phyloP scores from a whole-genome alignment of 352 stramenopile genomes.

The Phytophthora pisi region DNA sequence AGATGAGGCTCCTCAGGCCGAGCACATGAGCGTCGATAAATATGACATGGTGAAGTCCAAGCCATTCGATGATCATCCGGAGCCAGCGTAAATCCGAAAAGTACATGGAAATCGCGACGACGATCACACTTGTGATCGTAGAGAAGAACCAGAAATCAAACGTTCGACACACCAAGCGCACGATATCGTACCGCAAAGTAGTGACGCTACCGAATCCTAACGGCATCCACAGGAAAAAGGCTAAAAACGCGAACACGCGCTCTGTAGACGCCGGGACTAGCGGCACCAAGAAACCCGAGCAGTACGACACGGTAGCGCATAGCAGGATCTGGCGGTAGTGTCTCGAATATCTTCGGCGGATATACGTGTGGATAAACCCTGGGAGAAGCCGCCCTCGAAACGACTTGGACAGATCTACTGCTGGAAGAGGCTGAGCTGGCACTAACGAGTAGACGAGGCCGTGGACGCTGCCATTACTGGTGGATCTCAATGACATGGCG shows the following conservation, averaged over 20 bases:
- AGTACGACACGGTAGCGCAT: constrained; percentile 15
- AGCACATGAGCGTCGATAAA: constrained; percentile 36
- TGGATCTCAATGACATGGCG: not conserved
- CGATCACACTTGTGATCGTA: constrained; percentile 27
- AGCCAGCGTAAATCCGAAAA: constrained; percentile 31
- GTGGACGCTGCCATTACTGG: not conserved
- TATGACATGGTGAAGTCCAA: constrained; percentile 39
- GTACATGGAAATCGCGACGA: constrained; percentile 33
- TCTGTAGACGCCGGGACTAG: constrained; percentile 16
- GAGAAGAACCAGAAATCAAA: constrained; percentile 58
- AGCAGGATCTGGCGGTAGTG: constrained; percentile 30
- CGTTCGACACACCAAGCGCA: constrained; percentile 31
- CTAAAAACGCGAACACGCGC: constrained; percentile 18
- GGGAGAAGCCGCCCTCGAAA: constrained; percentile 34
- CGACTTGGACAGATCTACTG: constrained; percentile 40
- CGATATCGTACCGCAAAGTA: constrained; percentile 40
- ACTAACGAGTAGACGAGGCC: constrained; percentile 28
- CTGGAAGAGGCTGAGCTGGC: constrained; percentile 27
- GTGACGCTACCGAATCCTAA: constrained; percentile 28
- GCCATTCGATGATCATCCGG: constrained; percentile 27
- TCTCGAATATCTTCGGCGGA: constrained; percentile 23
- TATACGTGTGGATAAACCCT: not conserved
- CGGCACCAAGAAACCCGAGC: constrained; percentile 16
- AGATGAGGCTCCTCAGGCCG: constrained; percentile 18
- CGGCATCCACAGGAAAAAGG: constrained; percentile 24